Evolutionary conservation across 148 eudicot species (phyloP), one percentile per base, ranked within the genome.

Genomic region (Amaranthus palmeri): DNA sequence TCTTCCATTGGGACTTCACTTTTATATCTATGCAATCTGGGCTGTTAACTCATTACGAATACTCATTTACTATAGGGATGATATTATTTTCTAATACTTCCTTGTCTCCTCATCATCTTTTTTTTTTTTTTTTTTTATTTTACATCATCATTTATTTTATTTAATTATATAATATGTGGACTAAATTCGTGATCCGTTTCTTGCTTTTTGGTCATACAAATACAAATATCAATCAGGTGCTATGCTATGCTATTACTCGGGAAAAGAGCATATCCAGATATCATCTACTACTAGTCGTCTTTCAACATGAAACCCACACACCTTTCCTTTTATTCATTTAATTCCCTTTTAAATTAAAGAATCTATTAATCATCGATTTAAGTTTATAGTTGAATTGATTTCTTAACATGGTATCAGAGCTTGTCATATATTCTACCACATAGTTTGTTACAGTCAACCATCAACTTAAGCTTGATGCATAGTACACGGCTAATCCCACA

Each of bases 131-230:
- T 41, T 11, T 17, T 61, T 36, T 25, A 25, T 25, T 25, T 25
- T 25, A 25, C n/a, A n/a, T 25, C 36, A 25, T 25, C 36, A 25
- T 25, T 25, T 25, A 25, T 25, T 25, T 25, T 25, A 25, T 25
- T 25, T 25, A 25, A 66, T 43, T 51, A 46, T 25, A 9, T 48
- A 68, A 69, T 73, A 63, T 78, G 81, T 72, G 81, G 81, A 78
- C 63, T 78, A 67, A 40, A 63, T 13, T 48, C 58, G 62, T 54
- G 81, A 73, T 51, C 70, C 77, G 81, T 78, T 61, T 68, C 77
- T 61, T 73, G 64, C 58, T 68, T 78, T 73, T 47, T 55, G 77
- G 77, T 73, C 77, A 65, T 78, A 73, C 73, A 78, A 68, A 73
- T 61, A 57, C 46, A 25, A 25, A 25, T 25, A 25, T 25, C 36